Evolutionary conservation across 352 stramenopile species (phyloP).

Genomic region (Thraustotheca clavata): DNA sequence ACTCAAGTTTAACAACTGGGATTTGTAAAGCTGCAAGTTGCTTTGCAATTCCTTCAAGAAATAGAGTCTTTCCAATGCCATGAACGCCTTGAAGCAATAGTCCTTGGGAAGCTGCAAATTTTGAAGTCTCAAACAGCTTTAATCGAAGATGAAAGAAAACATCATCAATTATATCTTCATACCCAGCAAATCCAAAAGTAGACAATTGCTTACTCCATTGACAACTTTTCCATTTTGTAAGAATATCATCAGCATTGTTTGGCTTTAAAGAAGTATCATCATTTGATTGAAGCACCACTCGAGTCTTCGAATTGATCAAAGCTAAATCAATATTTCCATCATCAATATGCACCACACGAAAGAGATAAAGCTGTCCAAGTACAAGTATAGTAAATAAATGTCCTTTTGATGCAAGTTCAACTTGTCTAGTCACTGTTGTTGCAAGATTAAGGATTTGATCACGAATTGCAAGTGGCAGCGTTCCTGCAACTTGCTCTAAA

Average conservation of each 20-base stretch:
- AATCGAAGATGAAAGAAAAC: constrained; percentile 49
- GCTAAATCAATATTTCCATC: too few species aligned
- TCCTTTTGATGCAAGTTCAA: not conserved
- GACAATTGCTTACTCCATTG: constrained; percentile 21
- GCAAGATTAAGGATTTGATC: constrained; percentile 9
- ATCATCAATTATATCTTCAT: constrained; percentile 39
- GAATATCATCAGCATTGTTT: too few species aligned
- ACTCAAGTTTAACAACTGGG: constrained; percentile 26
- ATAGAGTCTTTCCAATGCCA: constrained; percentile 58
- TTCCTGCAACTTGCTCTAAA: constrained; percentile 27
- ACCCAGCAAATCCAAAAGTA: constrained; percentile 37
- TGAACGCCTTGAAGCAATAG: constrained; percentile 51
- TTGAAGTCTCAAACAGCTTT: constrained; percentile 22
- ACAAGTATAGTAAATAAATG: not conserved
- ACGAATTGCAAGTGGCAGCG: not conserved
- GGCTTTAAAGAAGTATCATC: too few species aligned
- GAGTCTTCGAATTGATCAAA: too few species aligned
- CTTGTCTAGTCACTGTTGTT: not conserved
- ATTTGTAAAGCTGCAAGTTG: constrained; percentile 25
- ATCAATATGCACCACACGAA: not conserved
- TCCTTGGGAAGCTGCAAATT: constrained; percentile 35
- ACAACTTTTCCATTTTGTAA: constrained; percentile 24
- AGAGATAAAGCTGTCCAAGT: constrained; percentile 2
- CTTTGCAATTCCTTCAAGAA: constrained; percentile 26
- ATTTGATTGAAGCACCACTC: too few species aligned